These are phyloP conservation scores for Alternaria sp. DNA, from an alignment of 2,329 filamentous ascomycete genomes.

Conservation along the genomic window DNA sequence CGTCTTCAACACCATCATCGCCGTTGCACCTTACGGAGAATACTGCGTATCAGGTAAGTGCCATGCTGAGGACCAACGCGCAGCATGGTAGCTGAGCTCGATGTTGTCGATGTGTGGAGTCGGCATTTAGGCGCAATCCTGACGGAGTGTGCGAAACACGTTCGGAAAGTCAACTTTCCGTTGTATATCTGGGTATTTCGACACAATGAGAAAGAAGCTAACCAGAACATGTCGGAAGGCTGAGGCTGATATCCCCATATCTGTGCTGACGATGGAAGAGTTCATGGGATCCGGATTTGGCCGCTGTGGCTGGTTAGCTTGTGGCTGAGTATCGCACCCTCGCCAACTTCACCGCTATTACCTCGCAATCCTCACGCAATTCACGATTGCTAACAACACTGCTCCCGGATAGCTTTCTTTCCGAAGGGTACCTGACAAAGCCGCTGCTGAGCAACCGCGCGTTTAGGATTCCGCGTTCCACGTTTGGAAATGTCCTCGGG, in stretches of 20 bases:
- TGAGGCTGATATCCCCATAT: slow-evolving; percentile 20
- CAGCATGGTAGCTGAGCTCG: slow-evolving; percentile 21
- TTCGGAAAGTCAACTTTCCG: slow-evolving; percentile 28
- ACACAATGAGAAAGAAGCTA: slow-evolving; percentile 16
- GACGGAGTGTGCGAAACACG: slow-evolving; percentile 11
- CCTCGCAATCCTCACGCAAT: background rate
- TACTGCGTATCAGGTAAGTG: background rate
- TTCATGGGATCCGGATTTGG: slow-evolving; percentile 1
- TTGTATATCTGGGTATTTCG: slow-evolving; percentile 11
- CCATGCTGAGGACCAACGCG: slow-evolving; percentile 1
- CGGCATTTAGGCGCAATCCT: slow-evolving; percentile 8
- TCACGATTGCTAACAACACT: background rate
- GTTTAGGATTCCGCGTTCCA: background rate
- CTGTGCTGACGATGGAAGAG: background rate
- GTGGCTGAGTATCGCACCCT: slow-evolving; percentile 13
- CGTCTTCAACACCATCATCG: slow-evolving; percentile 1
- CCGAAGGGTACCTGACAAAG: background rate
- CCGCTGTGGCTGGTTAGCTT: slow-evolving; percentile 19
- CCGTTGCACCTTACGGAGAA: background rate
- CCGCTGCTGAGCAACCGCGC: background rate
- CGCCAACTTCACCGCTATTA: slow-evolving; percentile 21
- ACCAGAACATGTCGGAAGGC: slow-evolving; percentile 11
- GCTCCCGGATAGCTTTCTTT: background rate
- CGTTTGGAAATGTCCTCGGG: background rate
- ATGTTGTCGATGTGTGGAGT: slow-evolving; percentile 4